These are phyloP conservation scores for Chalaropsis ovoidea DNA, from an alignment of 2,329 filamentous ascomycete species.

Conservation along the genomic window DNA sequence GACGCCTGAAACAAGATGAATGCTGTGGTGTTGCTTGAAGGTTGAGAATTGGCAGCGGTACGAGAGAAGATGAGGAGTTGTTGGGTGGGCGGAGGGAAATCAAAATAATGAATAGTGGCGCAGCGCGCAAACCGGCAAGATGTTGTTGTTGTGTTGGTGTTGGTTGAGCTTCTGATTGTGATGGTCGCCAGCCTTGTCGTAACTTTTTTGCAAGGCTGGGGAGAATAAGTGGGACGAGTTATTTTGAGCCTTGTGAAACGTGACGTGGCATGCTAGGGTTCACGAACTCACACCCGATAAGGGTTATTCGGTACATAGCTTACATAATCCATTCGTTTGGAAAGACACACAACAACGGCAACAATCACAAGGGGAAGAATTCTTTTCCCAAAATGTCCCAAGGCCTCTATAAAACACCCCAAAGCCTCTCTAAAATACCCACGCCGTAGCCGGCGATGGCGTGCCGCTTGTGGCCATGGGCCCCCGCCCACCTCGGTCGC, in stretches of 20 bases:
- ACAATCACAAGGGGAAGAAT: too few species aligned
- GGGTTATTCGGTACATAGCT: too few species aligned
- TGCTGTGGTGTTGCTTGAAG: neutral
- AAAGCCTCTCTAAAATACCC: too few species aligned
- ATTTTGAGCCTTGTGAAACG: neutral
- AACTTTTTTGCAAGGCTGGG: constrained; percentile 18
- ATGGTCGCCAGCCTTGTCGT: constrained; percentile 17
- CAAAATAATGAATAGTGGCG: too few species aligned
- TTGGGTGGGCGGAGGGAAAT: neutral
- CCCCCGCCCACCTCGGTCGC: neutral
- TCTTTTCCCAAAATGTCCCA: too few species aligned
- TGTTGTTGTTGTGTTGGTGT: too few species aligned
- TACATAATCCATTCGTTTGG: too few species aligned
- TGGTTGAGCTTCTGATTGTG: neutral
- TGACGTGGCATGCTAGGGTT: neutral
- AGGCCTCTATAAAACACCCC: too few species aligned
- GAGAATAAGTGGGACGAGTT: neutral
- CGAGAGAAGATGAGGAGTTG: neutral
- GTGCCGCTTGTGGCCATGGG: neutral
- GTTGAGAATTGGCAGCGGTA: neutral
- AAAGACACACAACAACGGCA: too few species aligned
- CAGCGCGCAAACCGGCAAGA: neutral
- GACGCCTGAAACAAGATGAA: neutral
- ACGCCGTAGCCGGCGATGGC: constrained; percentile 8
- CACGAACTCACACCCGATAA: too few species aligned